Percentiles rank a stretch among this genome's conserved stretches.
phyloP scores from a whole-genome alignment of 1,284 basidiomycete genomes.

The Melanopsichium pennsylvanicum region DNA sequence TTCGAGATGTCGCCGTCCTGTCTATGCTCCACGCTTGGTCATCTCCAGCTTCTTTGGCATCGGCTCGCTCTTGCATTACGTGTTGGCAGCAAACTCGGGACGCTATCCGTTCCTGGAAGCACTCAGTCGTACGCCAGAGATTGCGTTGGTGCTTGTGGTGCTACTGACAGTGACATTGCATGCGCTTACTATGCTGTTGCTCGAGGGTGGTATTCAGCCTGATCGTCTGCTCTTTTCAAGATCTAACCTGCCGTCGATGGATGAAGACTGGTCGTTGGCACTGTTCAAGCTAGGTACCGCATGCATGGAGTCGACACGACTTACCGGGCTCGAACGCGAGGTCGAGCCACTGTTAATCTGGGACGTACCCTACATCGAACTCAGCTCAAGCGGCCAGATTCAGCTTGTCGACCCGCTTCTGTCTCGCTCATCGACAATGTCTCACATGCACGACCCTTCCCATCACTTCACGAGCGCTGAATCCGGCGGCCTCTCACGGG shows the following conservation, averaged over 20 bases:
- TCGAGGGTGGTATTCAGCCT: slow-evolving; percentile 41
- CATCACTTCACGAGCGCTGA: neutral
- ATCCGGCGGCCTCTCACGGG: slow-evolving; percentile 35
- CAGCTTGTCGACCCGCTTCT: slow-evolving; percentile 18
- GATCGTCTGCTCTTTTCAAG: slow-evolving; percentile 46
- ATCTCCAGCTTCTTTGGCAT: slow-evolving; percentile 52
- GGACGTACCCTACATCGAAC: slow-evolving; percentile 55
- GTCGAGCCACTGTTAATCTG: slow-evolving; percentile 43
- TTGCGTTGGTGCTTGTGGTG: slow-evolving; percentile 45
- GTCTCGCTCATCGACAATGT: neutral
- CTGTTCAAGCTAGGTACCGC: slow-evolving; percentile 60
- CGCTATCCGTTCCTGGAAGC: slow-evolving; percentile 56
- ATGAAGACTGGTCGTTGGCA: slow-evolving; percentile 59
- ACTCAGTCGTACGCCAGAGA: slow-evolving; percentile 51
- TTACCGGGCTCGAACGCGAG: slow-evolving; percentile 53
- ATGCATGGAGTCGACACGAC: slow-evolving; percentile 59
- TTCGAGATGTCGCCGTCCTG: slow-evolving; percentile 32
- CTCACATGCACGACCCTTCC: neutral
- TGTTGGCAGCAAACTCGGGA: slow-evolving; percentile 28
- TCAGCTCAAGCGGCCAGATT: slow-evolving; percentile 34
- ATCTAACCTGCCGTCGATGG: slow-evolving; percentile 43
- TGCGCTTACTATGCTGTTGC: slow-evolving; percentile 55
- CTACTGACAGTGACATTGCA: slow-evolving; percentile 52
- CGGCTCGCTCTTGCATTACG: slow-evolving; percentile 46
- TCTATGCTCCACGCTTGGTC: slow-evolving; percentile 36